Evolutionary conservation across 176 grass and related monocot genomes (phyloP), one percentile per base, ranked within the genome.

Genomic region (Chrysopogon serrulatus): DNA sequence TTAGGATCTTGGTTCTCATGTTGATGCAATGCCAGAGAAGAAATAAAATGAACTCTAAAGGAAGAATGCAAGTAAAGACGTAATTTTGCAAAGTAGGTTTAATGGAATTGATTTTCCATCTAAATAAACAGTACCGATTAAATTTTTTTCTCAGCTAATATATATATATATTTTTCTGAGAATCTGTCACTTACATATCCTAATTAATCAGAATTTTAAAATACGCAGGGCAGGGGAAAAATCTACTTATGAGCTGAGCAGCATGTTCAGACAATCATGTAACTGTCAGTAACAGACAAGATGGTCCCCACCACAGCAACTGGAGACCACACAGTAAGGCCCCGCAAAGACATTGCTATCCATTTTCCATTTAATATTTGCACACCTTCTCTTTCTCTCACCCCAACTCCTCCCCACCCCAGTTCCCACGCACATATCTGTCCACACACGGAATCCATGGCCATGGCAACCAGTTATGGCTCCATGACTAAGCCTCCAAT

Each of bases 271-370:
- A 89, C 64, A 78, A 57, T 73, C 18, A 78, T 73, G 57, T 28
- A 33, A 42, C 71, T 85, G 64, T 61, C 65, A n/a, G 43, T 45
- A 81, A 65, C 65, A 82, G 54, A 85, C 65, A 76, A 81, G 72
- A 82, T 86, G 85, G 76, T 73, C 67, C 43, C 43, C 17, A 74
- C 65, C 73, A 43, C 65, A 82, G 43, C 83, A 77, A 66, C 33
- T 86, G 39, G 79, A 68, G 84, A 86, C 79, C 88, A 90, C 88
- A 79, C 84, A 90, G n/a, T 86, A 78, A 67, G 65, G 73, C 9
- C 79, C 66, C 67, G 40, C 79, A 83, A 71, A 85, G 33, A 82
- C 74, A 80, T 82, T 57, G 27, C 27, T 86, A 42, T 60, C 27
- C 59, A 48, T 26, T 73, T 57, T 40, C 12, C 40, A 28, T 86